These are phyloP conservation scores for Diplodia intermedia DNA, from an alignment of 2,329 filamentous ascomycete species.

Conservation along the genomic window DNA sequence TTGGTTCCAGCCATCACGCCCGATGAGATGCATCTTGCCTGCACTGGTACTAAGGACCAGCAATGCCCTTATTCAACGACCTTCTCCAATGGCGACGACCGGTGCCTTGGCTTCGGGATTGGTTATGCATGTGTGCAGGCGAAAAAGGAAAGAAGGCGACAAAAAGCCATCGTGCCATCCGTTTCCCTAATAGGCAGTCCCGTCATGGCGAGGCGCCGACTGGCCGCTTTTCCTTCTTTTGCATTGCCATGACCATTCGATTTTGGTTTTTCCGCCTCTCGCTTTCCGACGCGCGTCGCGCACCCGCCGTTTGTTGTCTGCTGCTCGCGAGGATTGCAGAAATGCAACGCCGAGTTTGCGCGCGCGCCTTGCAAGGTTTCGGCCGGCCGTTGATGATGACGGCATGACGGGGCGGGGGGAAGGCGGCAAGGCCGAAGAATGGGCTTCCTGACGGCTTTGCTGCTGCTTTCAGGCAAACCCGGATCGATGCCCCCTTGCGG, in stretches of 20 bases:
- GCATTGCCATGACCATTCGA: not conserved
- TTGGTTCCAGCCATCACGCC: too few species aligned
- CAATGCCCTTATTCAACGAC: constrained; percentile 13
- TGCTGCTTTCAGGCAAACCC: constrained; percentile 4
- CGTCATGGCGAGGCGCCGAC: not conserved
- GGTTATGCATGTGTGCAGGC: not conserved
- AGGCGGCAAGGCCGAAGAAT: not conserved
- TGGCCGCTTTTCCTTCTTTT: not conserved
- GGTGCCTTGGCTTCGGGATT: constrained; percentile 12
- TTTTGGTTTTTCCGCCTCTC: not conserved
- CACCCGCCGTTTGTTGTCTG: not conserved
- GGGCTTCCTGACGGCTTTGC: not conserved
- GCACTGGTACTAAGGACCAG: constrained; percentile 7
- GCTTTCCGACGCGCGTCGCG: not conserved
- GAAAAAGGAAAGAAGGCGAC: constrained; percentile 3
- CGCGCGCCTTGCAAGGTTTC: not conserved
- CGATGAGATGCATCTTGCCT: not conserved
- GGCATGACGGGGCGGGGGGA: constrained; percentile 5
- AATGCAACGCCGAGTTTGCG: not conserved
- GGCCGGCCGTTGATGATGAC: constrained; percentile 6
- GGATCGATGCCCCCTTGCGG: not conserved
- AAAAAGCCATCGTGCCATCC: not conserved
- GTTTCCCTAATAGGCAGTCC: not conserved
- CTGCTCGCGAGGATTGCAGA: not conserved
- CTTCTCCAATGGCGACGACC: constrained; percentile 1